Percentiles rank a stretch among this genome's conserved stretches.
Evolutionary conservation across 2,329 filamentous ascomycete species (phyloP).

Genomic region (Geosmithia putterillii): DNA sequence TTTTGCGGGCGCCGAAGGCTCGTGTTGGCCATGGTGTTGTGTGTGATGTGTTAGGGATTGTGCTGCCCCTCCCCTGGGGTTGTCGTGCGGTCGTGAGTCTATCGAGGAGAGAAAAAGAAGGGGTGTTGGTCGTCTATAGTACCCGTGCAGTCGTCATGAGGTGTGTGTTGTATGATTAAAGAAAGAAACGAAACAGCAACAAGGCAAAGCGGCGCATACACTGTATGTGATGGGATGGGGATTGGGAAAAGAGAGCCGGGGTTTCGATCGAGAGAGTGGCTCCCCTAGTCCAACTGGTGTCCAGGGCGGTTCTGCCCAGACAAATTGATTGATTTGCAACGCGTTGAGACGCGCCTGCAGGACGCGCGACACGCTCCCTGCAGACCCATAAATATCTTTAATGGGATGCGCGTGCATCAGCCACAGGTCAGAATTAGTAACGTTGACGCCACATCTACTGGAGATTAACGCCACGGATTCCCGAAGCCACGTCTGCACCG

Average conservation of each 20-base stretch:
- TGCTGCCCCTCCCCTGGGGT: background rate
- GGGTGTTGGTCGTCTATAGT: background rate
- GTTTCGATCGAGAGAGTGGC: background rate
- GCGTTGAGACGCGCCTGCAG: constrained; percentile 5
- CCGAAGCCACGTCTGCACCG: background rate
- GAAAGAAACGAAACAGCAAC: background rate
- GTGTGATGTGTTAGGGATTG: background rate
- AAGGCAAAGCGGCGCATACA: background rate
- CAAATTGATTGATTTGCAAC: constrained; percentile 1
- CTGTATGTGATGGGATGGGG: background rate
- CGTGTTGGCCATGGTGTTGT: constrained; percentile 44
- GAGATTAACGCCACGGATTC: background rate
- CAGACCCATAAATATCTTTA: constrained; percentile 2
- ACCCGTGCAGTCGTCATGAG: background rate
- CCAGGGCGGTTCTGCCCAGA: background rate
- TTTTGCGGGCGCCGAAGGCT: constrained; percentile 48
- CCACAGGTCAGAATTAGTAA: background rate
- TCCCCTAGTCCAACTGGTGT: background rate
- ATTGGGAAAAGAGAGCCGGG: background rate
- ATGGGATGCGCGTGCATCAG: background rate
- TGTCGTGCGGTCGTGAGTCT: background rate
- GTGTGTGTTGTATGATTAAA: background rate
- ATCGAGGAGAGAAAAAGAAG: background rate
- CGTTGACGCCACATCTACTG: background rate
- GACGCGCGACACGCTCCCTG: constrained; percentile 1